These are phyloP conservation scores for Cladosporium colombiae DNA, from an alignment of 2,329 filamentous ascomycete species.

Conservation along the genomic window DNA sequence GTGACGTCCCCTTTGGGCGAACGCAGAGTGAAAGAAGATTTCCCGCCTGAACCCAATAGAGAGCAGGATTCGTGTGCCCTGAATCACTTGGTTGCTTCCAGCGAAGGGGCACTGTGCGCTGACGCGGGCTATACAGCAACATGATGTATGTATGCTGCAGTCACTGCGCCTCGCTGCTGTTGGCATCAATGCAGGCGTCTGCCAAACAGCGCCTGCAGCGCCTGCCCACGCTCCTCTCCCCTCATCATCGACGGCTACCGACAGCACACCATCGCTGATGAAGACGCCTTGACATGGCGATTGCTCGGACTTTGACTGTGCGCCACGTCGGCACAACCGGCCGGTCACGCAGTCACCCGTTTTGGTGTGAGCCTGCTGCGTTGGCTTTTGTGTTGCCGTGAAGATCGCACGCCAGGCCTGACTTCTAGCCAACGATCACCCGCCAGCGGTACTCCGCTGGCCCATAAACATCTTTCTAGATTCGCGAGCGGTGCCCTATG, in stretches of 20 bases:
- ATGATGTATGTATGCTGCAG: background rate
- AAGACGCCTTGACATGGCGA: constrained; percentile 9
- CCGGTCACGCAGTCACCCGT: constrained; percentile 9
- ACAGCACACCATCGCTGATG: constrained; percentile 16
- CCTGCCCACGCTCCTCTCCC: constrained; percentile 5
- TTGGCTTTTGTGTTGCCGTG: constrained; percentile 12
- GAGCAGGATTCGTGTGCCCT: background rate
- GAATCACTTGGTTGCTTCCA: background rate
- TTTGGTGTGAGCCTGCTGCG: constrained; percentile 10
- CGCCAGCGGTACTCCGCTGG: background rate
- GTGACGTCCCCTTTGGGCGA: background rate
- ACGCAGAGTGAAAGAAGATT: background rate
- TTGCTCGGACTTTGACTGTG: constrained; percentile 7
- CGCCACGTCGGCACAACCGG: constrained; percentile 3
- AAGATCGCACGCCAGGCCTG: constrained; percentile 4
- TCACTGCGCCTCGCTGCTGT: background rate
- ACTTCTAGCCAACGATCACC: background rate
- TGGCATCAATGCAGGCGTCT: constrained; percentile 2
- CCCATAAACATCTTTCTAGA: constrained; percentile 11
- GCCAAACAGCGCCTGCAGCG: constrained; percentile 1
- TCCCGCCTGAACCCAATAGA: background rate
- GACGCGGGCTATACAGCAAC: background rate
- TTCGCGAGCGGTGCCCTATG: constrained; percentile 8
- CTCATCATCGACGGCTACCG: constrained; percentile 15
- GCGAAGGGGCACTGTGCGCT: too few species aligned